Evolutionary conservation across 176 grass and related monocot species (phyloP), one percentile per base, ranked within the genome.

Genomic region (Guadua angustifolia): DNA sequence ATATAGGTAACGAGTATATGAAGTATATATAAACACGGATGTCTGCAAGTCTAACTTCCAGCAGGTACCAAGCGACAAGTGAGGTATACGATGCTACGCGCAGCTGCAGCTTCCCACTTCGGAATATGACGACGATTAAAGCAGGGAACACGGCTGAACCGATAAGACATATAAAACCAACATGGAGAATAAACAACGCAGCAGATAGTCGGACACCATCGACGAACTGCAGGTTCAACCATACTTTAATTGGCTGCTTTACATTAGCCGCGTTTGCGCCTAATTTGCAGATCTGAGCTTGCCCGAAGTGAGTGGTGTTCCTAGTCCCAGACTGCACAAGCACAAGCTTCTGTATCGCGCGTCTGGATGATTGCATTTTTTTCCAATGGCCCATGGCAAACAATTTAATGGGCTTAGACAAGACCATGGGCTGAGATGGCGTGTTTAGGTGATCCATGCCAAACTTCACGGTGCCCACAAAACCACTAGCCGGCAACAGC

Each of bases 401-500:
- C 1, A 50, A 50, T 50, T 14, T 1, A 50, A 43, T 52, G 72
- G 71, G 24, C 49, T 12, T 9, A 9, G 3, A 9, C 14, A 45
- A 18, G 2, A 2, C 47, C 1, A 53, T 18, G 24, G 16, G 47
- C 13, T 5, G 21, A 65, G 24, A 36, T 14, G 18, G 43, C 7
- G 40, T 39, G 15, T 3, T 74, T 29, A 51, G 62, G 51, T 9
- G 36, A 75, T 38, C 12, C 61, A 13, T 58, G 59, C 8, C 17
- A 18, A 22, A 50, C 32, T 79, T 55, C 22, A 5, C 49, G 16
- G 35, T 17, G 51, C 40, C 71, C 63, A n/a, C 26, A 65, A 46
- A 67, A 16, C 49, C 16, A 74, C 8, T 5, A 71, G 74, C 57
- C 78, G 50, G 70, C 71, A 86, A 81, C 62, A 33, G 39, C 69